Percentiles rank a stretch among this genome's conserved stretches.
Conservation (phyloP, 345 rosid genomes). For the Salix udensis region DNA sequence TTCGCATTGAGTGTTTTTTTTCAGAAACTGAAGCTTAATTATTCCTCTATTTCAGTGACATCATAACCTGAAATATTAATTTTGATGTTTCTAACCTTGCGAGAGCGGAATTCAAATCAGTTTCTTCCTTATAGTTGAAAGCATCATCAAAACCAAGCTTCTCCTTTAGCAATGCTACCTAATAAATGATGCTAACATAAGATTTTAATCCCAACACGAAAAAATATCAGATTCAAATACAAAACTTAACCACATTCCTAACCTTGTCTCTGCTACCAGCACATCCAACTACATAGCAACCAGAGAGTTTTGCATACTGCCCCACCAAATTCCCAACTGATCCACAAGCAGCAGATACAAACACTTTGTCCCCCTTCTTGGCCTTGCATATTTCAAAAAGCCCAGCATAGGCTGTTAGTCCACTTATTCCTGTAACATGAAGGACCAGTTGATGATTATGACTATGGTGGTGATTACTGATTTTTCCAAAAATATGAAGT, state of each 20-base stretch:
- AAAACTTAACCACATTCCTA: background rate
- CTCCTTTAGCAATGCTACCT: slow-evolving; percentile 47
- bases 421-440: slow-evolving; percentile 39
- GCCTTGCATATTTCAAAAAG: slow-evolving; percentile 42
- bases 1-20: too few relatives aligned
- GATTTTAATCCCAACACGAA: background rate
- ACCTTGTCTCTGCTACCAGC: slow-evolving; percentile 47
- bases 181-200: background rate
- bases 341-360: slow-evolving; percentile 50
- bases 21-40: too few relatives aligned
- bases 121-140: slow-evolving; percentile 51
- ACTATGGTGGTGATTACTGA: background rate
- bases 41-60: too few relatives aligned
- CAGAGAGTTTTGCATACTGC: slow-evolving; percentile 42
- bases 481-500: background rate
- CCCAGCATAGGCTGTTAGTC: slow-evolving; percentile 49
- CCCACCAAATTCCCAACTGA: slow-evolving; percentile 53
- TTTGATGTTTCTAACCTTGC: slow-evolving; percentile 19
- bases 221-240: background rate
- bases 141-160: slow-evolving; percentile 55
- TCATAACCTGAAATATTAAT: background rate
- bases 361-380: slow-evolving; percentile 44
- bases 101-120: slow-evolving; percentile 38
- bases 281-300: slow-evolving; percentile 53
- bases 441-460: background rate